These are phyloP conservation scores for Trichoderma arundinaceum DNA, from an alignment of 2,329 filamentous ascomycete genomes.

Conservation along the genomic window DNA sequence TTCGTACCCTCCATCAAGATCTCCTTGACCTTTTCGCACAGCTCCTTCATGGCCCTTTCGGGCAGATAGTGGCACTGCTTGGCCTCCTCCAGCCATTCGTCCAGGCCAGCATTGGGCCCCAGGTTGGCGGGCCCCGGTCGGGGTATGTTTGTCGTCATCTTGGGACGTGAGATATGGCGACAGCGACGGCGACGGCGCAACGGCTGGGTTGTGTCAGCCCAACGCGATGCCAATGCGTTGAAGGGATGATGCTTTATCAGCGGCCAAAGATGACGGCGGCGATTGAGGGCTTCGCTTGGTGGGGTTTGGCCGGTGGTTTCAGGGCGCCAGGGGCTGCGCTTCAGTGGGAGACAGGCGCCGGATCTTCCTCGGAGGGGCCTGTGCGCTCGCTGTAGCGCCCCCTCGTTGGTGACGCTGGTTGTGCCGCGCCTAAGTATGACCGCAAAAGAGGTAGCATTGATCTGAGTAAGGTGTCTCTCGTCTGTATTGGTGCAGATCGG, in stretches of 20 bases:
- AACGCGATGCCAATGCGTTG: slow-evolving; percentile 28
- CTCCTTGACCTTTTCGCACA: slow-evolving; percentile 99
- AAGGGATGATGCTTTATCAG: slow-evolving; percentile 30
- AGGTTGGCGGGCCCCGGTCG: slow-evolving; percentile 90
- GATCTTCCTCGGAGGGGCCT: slow-evolving; percentile 34
- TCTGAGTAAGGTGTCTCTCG: neutral
- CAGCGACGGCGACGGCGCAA: slow-evolving; percentile 28
- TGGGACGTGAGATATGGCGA: slow-evolving; percentile 29
- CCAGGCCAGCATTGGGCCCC: slow-evolving; percentile 80
- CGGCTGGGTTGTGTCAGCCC: slow-evolving; percentile 27
- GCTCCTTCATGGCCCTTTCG: slow-evolving; percentile 95
- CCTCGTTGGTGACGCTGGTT: neutral
- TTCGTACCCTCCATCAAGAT: slow-evolving; percentile 91
- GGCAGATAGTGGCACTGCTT: slow-evolving; percentile 98
- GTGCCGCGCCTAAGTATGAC: neutral
- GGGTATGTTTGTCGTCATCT: slow-evolving; percentile 64
- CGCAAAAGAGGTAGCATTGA: neutral
- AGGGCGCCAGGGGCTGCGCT: slow-evolving; percentile 27
- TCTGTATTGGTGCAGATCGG: too few species aligned
- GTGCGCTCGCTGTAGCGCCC: neutral
- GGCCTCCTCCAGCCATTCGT: slow-evolving; percentile 96
- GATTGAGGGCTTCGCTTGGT: slow-evolving; percentile 34
- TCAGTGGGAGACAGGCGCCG: slow-evolving; percentile 29
- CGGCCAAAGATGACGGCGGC: slow-evolving; percentile 28
- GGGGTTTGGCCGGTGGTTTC: slow-evolving; percentile 31